Evolutionary conservation across 345 rosid genomes (phyloP).

Genomic region (Excoecaria cochinchinensis): DNA sequence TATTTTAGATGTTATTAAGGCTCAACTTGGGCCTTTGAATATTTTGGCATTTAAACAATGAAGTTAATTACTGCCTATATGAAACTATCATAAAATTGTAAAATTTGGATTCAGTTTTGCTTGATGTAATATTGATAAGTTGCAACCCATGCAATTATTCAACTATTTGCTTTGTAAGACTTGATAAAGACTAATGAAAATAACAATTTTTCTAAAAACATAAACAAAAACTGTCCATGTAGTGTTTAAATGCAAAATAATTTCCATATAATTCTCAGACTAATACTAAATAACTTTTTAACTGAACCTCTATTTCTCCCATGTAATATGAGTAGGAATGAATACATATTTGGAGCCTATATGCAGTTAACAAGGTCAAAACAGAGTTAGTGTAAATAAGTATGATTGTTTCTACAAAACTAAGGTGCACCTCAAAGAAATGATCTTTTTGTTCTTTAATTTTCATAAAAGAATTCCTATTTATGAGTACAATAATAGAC

Average conservation of each 20-base stretch:
- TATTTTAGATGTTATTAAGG: not conserved
- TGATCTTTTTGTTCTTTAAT: no score
- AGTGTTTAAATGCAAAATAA: not conserved
- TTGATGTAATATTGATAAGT: not conserved
- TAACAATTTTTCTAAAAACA: not conserved
- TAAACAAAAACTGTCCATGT: not conserved
- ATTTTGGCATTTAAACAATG: not conserved
- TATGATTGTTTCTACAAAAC: not conserved
- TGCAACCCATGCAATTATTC: not conserved
- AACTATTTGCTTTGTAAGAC: not conserved
- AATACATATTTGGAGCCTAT: not conserved
- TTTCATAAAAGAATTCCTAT: no score
- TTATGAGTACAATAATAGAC: no score
- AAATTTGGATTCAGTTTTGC: constrained; percentile 1
- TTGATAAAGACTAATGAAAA: not conserved
- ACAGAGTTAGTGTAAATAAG: not conserved
- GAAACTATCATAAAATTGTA: not conserved
- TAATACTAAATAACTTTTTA: not conserved
- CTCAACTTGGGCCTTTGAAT: not conserved
- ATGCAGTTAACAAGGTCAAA: not conserved
- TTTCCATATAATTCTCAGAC: not conserved
- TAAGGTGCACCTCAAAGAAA: not conserved
- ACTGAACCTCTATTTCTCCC: not conserved
- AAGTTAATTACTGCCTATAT: not conserved
- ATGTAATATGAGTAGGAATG: no score